phyloP scores from a whole-genome alignment of 2,329 filamentous ascomycete species.

The Teratosphaeria gauchensis region DNA sequence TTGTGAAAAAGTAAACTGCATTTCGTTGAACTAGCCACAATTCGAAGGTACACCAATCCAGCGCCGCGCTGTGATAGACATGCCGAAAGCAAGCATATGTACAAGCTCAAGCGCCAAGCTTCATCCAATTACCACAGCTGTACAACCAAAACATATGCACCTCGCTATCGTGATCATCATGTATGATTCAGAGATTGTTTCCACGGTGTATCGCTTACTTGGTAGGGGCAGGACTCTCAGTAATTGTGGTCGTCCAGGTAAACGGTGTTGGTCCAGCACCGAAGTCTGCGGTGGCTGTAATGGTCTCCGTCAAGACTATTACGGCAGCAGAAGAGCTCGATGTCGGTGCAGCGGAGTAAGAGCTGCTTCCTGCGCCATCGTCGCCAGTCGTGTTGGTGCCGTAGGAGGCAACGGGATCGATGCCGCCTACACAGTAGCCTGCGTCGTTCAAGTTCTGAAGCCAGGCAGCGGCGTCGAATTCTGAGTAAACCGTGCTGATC shows the following conservation, averaged over 20 bases:
- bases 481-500: constrained; percentile 21
- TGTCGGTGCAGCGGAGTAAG: too few relatives aligned
- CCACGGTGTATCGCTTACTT: background rate
- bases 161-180: too few relatives aligned
- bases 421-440: constrained; percentile 11
- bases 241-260: background rate
- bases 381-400: background rate
- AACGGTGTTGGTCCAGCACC: background rate
- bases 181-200: too few relatives aligned
- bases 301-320: background rate
- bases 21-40: background rate
- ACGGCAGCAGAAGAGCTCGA: background rate
- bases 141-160: background rate
- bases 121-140: background rate
- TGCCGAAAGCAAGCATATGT: background rate
- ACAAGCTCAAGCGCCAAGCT: background rate
- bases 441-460: constrained; percentile 20
- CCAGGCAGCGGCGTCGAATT: constrained; percentile 26
- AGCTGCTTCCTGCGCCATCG: background rate
- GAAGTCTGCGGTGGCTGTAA: background rate
- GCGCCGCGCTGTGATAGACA: background rate
- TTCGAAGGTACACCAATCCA: background rate
- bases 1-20: background rate
- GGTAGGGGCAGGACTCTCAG: background rate
- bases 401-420: background rate